A percentile compares a stretch with the other conserved stretches of the same genome.
Conservation (phyloP, 2,329 filamentous ascomycete species). For the Aquanectria penicillioides region DNA sequence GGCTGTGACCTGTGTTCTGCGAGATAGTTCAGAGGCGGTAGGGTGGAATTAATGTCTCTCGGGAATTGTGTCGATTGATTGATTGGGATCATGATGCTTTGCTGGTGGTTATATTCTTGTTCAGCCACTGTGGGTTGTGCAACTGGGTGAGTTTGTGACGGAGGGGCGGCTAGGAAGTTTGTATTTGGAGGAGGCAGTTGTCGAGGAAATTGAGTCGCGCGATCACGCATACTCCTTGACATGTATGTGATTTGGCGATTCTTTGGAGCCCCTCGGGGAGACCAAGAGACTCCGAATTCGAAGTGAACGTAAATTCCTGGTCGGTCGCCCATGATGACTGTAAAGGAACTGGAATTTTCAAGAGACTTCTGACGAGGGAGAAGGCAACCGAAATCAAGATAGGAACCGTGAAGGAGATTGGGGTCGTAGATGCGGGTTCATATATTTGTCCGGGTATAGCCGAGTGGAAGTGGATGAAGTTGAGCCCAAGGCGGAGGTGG, state of each 20-base stretch:
- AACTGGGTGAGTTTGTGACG: not conserved
- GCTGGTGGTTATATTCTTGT: conserved; percentile 2
- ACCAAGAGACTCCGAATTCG: conserved; percentile 63
- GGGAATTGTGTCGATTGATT: conserved; percentile 1
- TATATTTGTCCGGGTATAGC: not conserved
- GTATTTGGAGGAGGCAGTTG: conserved; percentile 57
- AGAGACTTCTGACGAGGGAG: conserved; percentile 1
- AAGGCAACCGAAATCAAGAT: conserved; percentile 1
- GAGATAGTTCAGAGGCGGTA: not conserved
- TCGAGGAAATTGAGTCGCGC: conserved; percentile 54
- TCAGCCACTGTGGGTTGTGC: not conserved
- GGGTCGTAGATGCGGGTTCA: conserved; percentile 1
- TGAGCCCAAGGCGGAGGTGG: not conserved
- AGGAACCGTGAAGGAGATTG: conserved; percentile 3
- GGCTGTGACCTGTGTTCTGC: not conserved
- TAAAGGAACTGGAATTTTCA: not conserved
- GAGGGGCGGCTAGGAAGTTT: conserved; percentile 51
- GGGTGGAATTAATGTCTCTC: conserved; percentile 2
- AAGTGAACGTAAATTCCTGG: conserved; percentile 58
- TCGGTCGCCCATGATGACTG: conserved; percentile 37
- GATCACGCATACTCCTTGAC: conserved; percentile 56
- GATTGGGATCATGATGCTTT: not conserved
- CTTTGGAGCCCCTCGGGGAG: conserved; percentile 53
- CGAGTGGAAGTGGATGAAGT: not conserved
- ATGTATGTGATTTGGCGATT: conserved; percentile 58